phyloP scores from a whole-genome alignment of 441 rosid species.

The Erysimum cheiri region DNA sequence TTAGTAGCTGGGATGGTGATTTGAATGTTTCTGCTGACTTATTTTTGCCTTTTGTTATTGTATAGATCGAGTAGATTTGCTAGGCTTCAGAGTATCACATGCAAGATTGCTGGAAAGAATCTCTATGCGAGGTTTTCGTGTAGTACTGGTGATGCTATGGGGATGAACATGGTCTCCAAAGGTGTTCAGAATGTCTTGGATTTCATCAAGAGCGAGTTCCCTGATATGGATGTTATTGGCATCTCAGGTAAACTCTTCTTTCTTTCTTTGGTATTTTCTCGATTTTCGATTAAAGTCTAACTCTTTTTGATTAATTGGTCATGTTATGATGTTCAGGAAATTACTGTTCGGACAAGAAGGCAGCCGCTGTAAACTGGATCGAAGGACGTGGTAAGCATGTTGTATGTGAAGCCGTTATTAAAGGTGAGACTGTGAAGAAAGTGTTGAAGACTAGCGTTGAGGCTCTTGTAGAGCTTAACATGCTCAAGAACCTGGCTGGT shows the following conservation, averaged over 20 bases:
- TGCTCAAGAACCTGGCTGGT: constrained; percentile 66
- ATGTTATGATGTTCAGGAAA: constrained; percentile 50
- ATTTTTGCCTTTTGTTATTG: neutral
- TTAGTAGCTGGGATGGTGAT: neutral
- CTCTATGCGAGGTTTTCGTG: constrained; percentile 56
- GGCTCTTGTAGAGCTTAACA: constrained; percentile 62
- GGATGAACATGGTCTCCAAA: constrained; percentile 74
- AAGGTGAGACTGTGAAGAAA: constrained; percentile 53
- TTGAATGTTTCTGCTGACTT: constrained; percentile 7
- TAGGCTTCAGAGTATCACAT: constrained; percentile 51
- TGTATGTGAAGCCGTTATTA: constrained; percentile 62
- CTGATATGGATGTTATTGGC: constrained; percentile 67
- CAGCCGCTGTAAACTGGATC: constrained; percentile 63
- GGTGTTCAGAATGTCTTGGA: constrained; percentile 66
- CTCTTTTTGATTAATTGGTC: constrained; percentile 18
- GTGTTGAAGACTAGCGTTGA: constrained; percentile 61
- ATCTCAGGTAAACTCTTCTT: constrained; percentile 48
- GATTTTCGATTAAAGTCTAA: neutral
- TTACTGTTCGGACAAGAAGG: constrained; percentile 65
- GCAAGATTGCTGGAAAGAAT: constrained; percentile 62
- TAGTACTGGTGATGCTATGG: constrained; percentile 72
- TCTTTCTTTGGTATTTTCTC: neutral
- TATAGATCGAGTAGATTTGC: constrained; percentile 58
- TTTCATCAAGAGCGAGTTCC: constrained; percentile 49
- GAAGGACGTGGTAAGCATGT: constrained; percentile 67